A percentile compares a stretch with the other conserved stretches of the same genome.
These are phyloP conservation scores for Elongisporangium anandrum DNA, from an alignment of 352 stramenopile genomes.

Conservation along the genomic window DNA sequence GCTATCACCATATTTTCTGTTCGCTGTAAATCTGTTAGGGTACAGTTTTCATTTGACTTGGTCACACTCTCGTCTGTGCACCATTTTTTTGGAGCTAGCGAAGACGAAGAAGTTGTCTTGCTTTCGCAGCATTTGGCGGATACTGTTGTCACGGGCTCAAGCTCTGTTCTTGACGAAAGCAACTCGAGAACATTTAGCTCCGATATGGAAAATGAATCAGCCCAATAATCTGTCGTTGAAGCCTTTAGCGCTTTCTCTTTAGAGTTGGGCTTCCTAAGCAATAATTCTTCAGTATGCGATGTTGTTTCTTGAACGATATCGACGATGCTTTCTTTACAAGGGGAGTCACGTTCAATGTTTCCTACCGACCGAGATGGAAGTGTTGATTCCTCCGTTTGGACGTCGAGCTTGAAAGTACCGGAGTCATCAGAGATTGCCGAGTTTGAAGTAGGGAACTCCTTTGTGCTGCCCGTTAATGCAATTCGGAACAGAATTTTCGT, in stretches of 20 bases:
- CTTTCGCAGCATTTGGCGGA: neutral
- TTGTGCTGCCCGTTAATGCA: neutral
- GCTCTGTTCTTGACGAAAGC: neutral
- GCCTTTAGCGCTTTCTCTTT: neutral
- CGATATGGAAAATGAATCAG: neutral
- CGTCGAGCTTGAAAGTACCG: neutral
- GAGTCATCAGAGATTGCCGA: neutral
- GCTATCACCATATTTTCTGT: neutral
- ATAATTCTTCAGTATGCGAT: neutral
- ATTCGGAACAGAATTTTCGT: neutral
- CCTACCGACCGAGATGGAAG: neutral
- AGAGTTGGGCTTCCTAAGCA: no score
- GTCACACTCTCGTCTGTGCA: neutral
- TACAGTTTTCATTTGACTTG: neutral
- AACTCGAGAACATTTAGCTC: neutral
- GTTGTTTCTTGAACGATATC: neutral
- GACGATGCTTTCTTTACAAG: neutral
- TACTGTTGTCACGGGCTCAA: neutral
- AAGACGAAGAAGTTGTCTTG: neutral
- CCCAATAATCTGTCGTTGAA: neutral
- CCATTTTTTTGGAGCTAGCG: neutral
- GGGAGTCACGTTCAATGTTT: neutral
- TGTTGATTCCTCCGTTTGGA: neutral
- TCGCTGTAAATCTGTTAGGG: neutral
- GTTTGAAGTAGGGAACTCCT: neutral